A percentile compares a stretch with the other conserved stretches of the same genome.
phyloP scores from a whole-genome alignment of 129 eudicot species.

The Calendula officinalis region DNA sequence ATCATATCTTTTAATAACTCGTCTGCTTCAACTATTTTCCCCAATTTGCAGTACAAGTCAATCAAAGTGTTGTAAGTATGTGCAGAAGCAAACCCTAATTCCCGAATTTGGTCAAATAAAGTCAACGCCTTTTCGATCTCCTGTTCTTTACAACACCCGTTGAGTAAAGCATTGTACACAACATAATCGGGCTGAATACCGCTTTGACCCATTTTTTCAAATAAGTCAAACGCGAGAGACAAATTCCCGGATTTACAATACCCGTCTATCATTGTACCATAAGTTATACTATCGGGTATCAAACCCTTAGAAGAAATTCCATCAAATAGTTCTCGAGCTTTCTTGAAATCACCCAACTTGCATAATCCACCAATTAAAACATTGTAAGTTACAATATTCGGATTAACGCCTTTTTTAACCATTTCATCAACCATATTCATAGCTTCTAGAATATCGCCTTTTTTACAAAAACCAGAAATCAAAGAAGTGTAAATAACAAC shows the following conservation, averaged over 20 bases:
- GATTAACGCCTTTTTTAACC: slow-evolving; percentile 54
- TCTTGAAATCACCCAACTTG: slow-evolving; percentile 57
- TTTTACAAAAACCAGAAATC: slow-evolving; percentile 68
- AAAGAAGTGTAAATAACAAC: slow-evolving; percentile 66
- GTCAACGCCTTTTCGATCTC: slow-evolving; percentile 59
- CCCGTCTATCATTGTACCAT: slow-evolving; percentile 77
- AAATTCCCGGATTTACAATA: slow-evolving; percentile 63
- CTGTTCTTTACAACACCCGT: slow-evolving; percentile 71
- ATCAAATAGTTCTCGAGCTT: slow-evolving; percentile 57
- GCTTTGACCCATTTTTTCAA: slow-evolving; percentile 49
- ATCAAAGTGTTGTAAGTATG: slow-evolving; percentile 73
- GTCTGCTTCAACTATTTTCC: slow-evolving; percentile 60
- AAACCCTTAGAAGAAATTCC: slow-evolving; percentile 53
- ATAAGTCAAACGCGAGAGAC: slow-evolving; percentile 53
- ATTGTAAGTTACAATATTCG: slow-evolving; percentile 78
- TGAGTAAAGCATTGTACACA: slow-evolving; percentile 60
- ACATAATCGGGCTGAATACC: slow-evolving; percentile 55
- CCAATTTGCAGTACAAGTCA: slow-evolving; percentile 65
- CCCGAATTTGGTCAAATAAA: slow-evolving; percentile 49
- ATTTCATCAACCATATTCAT: slow-evolving; percentile 50
- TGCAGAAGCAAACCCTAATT: slow-evolving; percentile 54
- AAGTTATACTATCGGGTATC: slow-evolving; percentile 58
- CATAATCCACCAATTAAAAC: slow-evolving; percentile 64
- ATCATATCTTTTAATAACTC: slow-evolving; percentile 65
- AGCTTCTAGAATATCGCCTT: slow-evolving; percentile 56